These are phyloP conservation scores for Exophiala sp. DNA, from an alignment of 2,329 filamentous ascomycete species.

Conservation along the genomic window DNA sequence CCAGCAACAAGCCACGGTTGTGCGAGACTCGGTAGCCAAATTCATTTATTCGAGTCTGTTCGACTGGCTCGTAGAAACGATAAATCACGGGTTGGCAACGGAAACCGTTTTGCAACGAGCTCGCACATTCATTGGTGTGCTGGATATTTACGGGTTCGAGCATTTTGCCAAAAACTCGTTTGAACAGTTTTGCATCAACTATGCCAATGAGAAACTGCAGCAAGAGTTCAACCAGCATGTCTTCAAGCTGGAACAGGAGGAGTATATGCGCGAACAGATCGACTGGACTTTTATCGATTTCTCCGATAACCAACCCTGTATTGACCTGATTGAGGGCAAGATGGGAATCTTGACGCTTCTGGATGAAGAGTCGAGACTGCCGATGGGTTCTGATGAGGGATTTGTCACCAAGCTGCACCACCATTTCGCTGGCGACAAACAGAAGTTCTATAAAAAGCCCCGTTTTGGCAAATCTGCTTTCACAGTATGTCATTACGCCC, in stretches of 20 bases:
- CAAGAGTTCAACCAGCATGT: conserved; percentile 99
- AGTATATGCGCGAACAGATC: conserved; percentile 92
- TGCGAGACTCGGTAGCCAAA: conserved; percentile 95
- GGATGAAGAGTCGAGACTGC: conserved; percentile 91
- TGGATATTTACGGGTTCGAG: conserved; percentile 99
- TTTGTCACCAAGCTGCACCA: conserved; percentile 95
- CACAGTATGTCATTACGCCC: conserved; percentile 95
- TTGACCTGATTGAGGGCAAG: conserved; percentile 95
- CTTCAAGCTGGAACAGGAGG: conserved; percentile 97
- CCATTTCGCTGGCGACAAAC: conserved; percentile 84
- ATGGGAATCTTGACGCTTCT: conserved; percentile 85
- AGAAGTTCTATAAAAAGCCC: conserved; percentile 97
- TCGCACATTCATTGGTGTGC: conserved; percentile 87
- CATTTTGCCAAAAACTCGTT: conserved; percentile 99
- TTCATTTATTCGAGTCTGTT: conserved; percentile 98
- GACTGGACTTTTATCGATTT: conserved; percentile 99
- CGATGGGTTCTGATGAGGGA: conserved; percentile 95
- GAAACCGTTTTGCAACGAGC: conserved; percentile 79
- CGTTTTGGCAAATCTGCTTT: conserved; percentile 96
- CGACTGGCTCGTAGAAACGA: conserved; percentile 97
- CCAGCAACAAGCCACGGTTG: conserved; percentile 86
- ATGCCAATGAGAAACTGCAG: conserved; percentile 97
- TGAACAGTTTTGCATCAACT: conserved; percentile 99
- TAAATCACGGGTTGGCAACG: conserved; percentile 84
- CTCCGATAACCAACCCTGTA: conserved; percentile 97